These are phyloP conservation scores for Pinus taeda DNA, from an alignment of 75 land plant genomes.

Conservation along the genomic window DNA sequence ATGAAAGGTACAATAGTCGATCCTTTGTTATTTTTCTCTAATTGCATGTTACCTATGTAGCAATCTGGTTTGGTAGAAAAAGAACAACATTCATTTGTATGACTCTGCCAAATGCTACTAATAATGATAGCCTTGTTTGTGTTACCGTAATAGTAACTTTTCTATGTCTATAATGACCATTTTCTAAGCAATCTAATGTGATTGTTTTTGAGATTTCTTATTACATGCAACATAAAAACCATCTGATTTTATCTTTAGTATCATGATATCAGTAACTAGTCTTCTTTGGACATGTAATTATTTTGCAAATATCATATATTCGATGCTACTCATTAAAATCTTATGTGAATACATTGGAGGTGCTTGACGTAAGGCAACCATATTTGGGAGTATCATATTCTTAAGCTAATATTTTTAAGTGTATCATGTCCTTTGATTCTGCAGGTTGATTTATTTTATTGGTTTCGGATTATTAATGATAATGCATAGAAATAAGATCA, in stretches of 20 bases:
- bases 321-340: not conserved
- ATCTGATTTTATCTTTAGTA: not conserved
- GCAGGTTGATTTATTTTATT: not conserved
- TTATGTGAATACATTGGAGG: not conserved
- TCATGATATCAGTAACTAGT: too few species aligned
- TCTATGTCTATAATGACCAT: not conserved
- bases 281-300: too few species aligned
- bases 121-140: not conserved
- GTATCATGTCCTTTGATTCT: not conserved
- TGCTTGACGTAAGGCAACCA: not conserved
- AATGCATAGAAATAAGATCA: not conserved
- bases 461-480: too few species aligned
- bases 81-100: not conserved
- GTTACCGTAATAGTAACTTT: not conserved
- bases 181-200: not conserved
- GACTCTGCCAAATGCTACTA: not conserved
- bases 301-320: too few species aligned
- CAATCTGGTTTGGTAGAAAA: not conserved
- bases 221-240: not conserved
- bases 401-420: not conserved
- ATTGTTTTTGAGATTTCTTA: not conserved
- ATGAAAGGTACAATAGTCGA: not conserved
- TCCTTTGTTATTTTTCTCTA: not conserved
- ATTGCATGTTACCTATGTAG: not conserved
- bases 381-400: not conserved